Evolutionary conservation across 2,329 filamentous ascomycete species (phyloP).

Genomic region (Hirsutella minnesotensis): DNA sequence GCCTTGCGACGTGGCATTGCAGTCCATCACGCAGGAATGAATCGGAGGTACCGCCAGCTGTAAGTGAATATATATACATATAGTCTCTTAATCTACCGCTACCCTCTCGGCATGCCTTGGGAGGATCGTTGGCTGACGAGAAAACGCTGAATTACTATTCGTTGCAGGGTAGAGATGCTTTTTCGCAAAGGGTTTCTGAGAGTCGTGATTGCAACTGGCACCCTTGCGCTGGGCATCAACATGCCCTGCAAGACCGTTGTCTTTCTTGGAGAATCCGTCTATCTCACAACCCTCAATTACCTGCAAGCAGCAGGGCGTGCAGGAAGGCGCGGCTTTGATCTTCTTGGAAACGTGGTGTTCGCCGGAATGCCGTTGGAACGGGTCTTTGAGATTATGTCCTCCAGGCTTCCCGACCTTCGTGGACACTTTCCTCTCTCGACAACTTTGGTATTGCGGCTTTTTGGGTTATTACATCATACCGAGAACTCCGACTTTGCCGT

Average conservation of each 20-base stretch:
- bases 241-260: slow-evolving; percentile 77
- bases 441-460: slow-evolving; percentile 56
- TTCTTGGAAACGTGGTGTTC: slow-evolving; percentile 73
- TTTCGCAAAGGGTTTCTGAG: slow-evolving; percentile 62
- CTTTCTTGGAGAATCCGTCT: slow-evolving; percentile 63
- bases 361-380: slow-evolving; percentile 50
- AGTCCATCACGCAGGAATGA: slow-evolving; percentile 72
- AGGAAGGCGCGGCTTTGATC: slow-evolving; percentile 68
- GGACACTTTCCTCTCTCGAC: slow-evolving; percentile 72
- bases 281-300: slow-evolving; percentile 63
- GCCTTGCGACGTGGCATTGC: slow-evolving; percentile 58
- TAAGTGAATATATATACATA: slow-evolving; percentile 22
- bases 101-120: too few relatives aligned
- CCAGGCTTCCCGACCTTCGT: slow-evolving; percentile 58
- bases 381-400: slow-evolving; percentile 58
- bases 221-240: slow-evolving; percentile 66
- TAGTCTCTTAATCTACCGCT: too few relatives aligned
- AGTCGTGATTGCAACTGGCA: slow-evolving; percentile 65
- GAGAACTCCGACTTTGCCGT: slow-evolving; percentile 50
- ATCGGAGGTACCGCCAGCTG: slow-evolving; percentile 61
- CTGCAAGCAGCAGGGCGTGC: slow-evolving; percentile 67
- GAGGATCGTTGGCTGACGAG: too few relatives aligned
- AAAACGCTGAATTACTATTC: too few relatives aligned
- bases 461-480: slow-evolving; percentile 55
- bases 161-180: slow-evolving; percentile 50